Base-by-base conservation (phyloP, 2,329 filamentous ascomycete species). In the Cladosporium phlei region DNA sequence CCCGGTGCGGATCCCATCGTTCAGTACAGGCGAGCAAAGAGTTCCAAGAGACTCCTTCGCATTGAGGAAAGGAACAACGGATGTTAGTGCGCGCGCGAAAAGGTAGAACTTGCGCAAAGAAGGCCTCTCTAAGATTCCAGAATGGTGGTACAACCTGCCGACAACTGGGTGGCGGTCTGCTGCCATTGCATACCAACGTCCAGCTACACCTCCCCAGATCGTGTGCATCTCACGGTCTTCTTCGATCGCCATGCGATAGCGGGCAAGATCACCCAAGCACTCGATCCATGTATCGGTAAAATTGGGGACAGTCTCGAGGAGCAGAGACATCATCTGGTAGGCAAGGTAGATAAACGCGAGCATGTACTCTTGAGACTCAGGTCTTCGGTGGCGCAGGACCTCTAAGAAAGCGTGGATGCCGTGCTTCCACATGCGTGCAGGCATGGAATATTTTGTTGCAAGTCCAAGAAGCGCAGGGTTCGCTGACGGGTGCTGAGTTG, bases 231-330 rank as follows among this genome's bases (percentile, higher is more conserved):
- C 74, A 52, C 93, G 84, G 20, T 85, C 80, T 30, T 95, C 86
- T 62, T 96, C 90, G 34, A 96, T 89, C 0, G 89, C 88, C 89
- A 96, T 96, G 1, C 84, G 75, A 57, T 94, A 96, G 16, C 90
- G 74, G 0, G 84, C 85, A 0, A 97, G 67, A 59, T 97, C 90
- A 0, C 91, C 91, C 0, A 97, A 69, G 44, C 90, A 96, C 55
- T 96, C 91, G 7, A 95, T 87, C 91, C 91, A 97, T 0, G 87
- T 95, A 48, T 93, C 86, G 43, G 86, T 79, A 54, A 95, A 96
- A 0, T 78, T 75, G 0, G 86, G 82, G 0, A 95, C 87, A 0
- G 87, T 95, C 58, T 97, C 91, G 49, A 89, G 86, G 0, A 96
- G 67, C 0, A 96, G 66, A 0, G 87, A 85, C 78, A 96, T 88